Conservation (phyloP, 1,139 yeast genomes). For the Kodamaea arcana region DNA sequence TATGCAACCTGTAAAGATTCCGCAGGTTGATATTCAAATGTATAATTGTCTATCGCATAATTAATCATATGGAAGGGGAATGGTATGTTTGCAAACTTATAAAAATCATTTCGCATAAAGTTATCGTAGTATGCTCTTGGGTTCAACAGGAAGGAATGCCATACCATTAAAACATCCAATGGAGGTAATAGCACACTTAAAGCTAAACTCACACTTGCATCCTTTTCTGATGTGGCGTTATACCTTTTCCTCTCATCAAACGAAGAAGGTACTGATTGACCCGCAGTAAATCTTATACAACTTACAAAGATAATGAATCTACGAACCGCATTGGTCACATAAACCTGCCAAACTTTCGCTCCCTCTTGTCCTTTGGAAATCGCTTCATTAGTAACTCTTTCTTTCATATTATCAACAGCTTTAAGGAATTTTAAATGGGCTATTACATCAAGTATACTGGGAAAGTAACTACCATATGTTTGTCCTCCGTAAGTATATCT, state of each 20-base stretch:
- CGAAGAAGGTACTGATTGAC: background rate
- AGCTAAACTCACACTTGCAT: background rate
- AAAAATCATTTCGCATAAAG: constrained; percentile 21
- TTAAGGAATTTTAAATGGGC: constrained; percentile 31
- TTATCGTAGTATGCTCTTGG: constrained; percentile 28
- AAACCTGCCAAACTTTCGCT: constrained; percentile 24
- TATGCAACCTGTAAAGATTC: constrained; percentile 5
- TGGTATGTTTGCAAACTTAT: constrained; percentile 20
- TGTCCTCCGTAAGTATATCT: background rate
- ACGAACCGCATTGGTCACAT: constrained; percentile 23
- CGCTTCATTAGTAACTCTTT: background rate
- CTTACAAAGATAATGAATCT: constrained; percentile 24
- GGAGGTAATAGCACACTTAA: constrained; percentile 22
- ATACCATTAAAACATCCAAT: constrained; percentile 35
- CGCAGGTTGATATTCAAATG: constrained; percentile 18
- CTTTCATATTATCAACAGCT: constrained; percentile 23
- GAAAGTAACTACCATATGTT: background rate
- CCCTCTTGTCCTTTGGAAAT: background rate
- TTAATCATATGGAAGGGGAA: constrained; percentile 24
- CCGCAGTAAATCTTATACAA: background rate
- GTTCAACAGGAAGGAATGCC: constrained; percentile 34
- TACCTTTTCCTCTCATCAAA: background rate
- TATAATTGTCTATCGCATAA: constrained; percentile 18
- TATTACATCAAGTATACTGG: constrained; percentile 10
- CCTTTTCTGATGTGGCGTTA: background rate